Base-by-base conservation (phyloP, 345 rosid species). In the Gossypium longicalyx region DNA sequence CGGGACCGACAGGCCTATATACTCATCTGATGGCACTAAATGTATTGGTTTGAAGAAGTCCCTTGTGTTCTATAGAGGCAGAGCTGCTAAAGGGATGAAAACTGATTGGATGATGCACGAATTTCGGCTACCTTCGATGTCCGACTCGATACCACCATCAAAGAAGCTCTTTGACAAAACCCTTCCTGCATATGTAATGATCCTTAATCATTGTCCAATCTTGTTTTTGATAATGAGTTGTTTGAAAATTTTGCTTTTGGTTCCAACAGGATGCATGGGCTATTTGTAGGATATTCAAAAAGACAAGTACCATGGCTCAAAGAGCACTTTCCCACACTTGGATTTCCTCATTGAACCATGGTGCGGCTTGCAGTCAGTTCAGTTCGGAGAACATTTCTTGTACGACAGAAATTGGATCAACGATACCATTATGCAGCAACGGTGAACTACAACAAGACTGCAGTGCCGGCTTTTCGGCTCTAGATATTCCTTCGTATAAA, bases 51-150 rank as follows among this genome's bases (percentile, higher is more conserved):
- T 95, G 78, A 95, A 95, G 88, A 95, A 95, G 62, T 95, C 98
- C 6, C 86, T 95, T 7, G 98, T 95, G 27, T 92, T 95, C 83
- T 95, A 95, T 66, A 83, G 94, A 76, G 99, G 99, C 7, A 77
- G 97, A 85, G 98, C 98, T n/a, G 98, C 98, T 48, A 91, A 86
- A 83, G 98, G 98, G 78, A 73, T 91, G 20, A 92, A 94, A 82
- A 94, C 97, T 2, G 99, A 94, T 74, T 94, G 99, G 99, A 94
- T 94, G 98, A 94, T 94, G 98, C 98, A 94, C 12, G 98, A 94
- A 68, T 94, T 91, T 67, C 92, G 97, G 12, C 87, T 92, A 41
- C 98, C 98, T 76, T 86, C 97, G 38, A 70, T 87, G 2, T 53
- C 80, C 2, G 91, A 86, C 58, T 83, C 92, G 12, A 75, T 34